Percentiles rank a stretch among this genome's conserved stretches.
These are phyloP conservation scores for Claviceps africana DNA, from an alignment of 2,329 filamentous ascomycete species.

Conservation along the genomic window DNA sequence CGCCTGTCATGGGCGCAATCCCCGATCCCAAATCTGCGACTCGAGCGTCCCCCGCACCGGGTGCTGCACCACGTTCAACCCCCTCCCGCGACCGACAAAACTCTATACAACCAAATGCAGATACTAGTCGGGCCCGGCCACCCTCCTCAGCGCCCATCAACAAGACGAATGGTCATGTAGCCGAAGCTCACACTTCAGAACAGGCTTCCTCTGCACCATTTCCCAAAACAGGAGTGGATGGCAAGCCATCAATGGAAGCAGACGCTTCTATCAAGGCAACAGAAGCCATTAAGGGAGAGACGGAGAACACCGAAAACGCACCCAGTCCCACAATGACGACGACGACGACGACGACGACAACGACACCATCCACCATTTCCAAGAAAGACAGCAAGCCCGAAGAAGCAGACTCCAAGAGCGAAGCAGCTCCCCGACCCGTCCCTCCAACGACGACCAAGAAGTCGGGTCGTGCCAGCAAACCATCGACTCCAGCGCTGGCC, in stretches of 20 bases:
- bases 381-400: conserved; percentile 31
- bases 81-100: conserved; percentile 64
- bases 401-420: conserved; percentile 23
- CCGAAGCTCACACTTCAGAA: conserved; percentile 25
- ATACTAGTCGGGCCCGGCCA: conserved; percentile 29
- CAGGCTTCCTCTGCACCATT: conserved; percentile 15
- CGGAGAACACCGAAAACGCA: conserved; percentile 15
- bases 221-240: conserved; percentile 24
- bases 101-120: conserved; percentile 47
- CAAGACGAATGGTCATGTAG: conserved; percentile 40
- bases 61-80: conserved; percentile 42
- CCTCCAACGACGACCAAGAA: conserved; percentile 44
- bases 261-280: conserved; percentile 15
- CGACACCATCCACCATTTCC: conserved; percentile 10
- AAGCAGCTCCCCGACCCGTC: conserved; percentile 24
- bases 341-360: conserved; percentile 7
- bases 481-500: conserved; percentile 47
- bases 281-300: conserved; percentile 21
- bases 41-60: conserved; percentile 46
- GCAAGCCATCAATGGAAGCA: conserved; percentile 38
- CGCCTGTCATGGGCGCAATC: conserved; percentile 57
- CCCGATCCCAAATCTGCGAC: conserved; percentile 42
- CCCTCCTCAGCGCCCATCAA: conserved; percentile 25
- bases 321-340: conserved; percentile 9
- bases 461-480: conserved; percentile 52